These are phyloP conservation scores for Jackrogersella multiformis DNA, from an alignment of 495 filamentous ascomycete species.

Conservation along the genomic window DNA sequence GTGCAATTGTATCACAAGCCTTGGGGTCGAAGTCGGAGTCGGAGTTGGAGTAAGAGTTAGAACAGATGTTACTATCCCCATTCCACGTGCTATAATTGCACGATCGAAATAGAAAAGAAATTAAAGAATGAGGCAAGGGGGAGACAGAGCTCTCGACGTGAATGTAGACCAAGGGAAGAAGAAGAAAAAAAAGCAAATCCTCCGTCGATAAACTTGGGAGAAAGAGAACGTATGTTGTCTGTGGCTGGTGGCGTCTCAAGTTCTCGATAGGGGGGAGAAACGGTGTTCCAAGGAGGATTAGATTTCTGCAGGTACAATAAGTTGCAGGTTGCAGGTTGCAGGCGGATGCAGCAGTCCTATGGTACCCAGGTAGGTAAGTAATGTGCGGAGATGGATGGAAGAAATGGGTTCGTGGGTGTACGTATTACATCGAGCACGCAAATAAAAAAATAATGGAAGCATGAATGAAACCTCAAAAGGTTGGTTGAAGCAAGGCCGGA, in stretches of 20 bases:
- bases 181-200: constrained; percentile 2
- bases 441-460: constrained; percentile 31
- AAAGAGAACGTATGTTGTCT: constrained; percentile 29
- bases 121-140: constrained; percentile 30
- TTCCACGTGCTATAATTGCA: constrained; percentile 28
- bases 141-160: constrained; percentile 5
- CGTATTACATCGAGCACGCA: constrained; percentile 15
- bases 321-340: not conserved
- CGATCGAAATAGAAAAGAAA: constrained; percentile 17
- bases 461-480: constrained; percentile 30
- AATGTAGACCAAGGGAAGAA: constrained; percentile 4
- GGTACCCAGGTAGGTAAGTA: constrained; percentile 12
- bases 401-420: constrained; percentile 10
- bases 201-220: constrained; percentile 1
- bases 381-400: constrained; percentile 7
- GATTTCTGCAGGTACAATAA: constrained; percentile 21
- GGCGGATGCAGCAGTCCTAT: not conserved
- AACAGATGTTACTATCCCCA: constrained; percentile 12
- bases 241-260: constrained; percentile 36
- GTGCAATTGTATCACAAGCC: constrained; percentile 21
- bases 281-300: constrained; percentile 32
- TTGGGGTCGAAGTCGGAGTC: not conserved
- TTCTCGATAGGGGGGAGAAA: constrained; percentile 7
- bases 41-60: no score
- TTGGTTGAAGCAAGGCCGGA: constrained; percentile 28